A percentile compares a stretch with the other conserved stretches of the same genome.
Evolutionary conservation across 2,329 filamentous ascomycete genomes (phyloP).

Genomic region (Annulohypoxylon truncatum): DNA sequence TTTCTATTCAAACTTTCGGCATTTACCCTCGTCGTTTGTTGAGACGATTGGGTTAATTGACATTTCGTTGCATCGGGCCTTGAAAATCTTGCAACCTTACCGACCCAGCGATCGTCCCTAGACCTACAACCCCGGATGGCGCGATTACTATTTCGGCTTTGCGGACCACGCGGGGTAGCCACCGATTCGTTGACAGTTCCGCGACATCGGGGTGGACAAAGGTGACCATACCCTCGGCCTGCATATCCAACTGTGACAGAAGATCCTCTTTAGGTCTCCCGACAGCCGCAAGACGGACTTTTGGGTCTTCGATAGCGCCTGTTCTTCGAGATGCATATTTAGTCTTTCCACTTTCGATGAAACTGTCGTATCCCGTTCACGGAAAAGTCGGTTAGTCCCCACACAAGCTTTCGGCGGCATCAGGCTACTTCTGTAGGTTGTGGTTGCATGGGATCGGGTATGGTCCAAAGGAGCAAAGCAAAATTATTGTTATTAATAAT

Average conservation of each 20-base stretch:
- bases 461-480: conserved; percentile 9
- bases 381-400: conserved; percentile 17
- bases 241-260: conserved; percentile 1
- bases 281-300: conserved; percentile 14
- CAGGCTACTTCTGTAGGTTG: conserved; percentile 20
- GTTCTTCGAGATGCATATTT: conserved; percentile 16
- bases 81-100: conserved; percentile 17
- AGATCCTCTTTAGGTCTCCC: not conserved
- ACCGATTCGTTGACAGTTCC: conserved; percentile 34
- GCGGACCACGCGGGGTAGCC: conserved; percentile 29
- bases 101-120: conserved; percentile 5
- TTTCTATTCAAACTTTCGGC: not conserved
- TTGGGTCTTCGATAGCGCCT: conserved; percentile 1
- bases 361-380: conserved; percentile 28
- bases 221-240: conserved; percentile 1
- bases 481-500: conserved; percentile 29
- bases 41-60: conserved; percentile 4
- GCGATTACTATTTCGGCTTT: conserved; percentile 30
- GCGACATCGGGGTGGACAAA: conserved; percentile 36
- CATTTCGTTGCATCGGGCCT: conserved; percentile 19
- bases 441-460: conserved; percentile 33
- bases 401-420: conserved; percentile 29
- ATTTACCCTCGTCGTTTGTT: not conserved
- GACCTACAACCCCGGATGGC: conserved; percentile 21
- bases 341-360: conserved; percentile 16